Conservation (phyloP, 768 basidiomycete species). For the Boletus subcaerulescens region DNA sequence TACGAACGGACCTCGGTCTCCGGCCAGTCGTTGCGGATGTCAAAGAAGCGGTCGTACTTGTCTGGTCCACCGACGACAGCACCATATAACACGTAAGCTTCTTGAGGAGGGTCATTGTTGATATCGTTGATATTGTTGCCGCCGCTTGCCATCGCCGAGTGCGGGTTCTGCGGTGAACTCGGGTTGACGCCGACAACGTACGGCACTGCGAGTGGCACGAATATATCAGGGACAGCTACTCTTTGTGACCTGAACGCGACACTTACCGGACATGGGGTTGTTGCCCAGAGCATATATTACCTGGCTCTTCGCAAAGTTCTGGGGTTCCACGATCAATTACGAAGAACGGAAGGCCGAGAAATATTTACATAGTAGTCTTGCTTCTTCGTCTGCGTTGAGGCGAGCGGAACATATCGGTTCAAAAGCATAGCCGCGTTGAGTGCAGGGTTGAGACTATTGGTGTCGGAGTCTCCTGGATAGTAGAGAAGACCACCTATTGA, state of each 20-base stretch:
- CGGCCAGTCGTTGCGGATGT: conserved; percentile 87
- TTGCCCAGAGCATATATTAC: conserved; percentile 81
- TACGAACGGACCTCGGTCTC: conserved; percentile 65
- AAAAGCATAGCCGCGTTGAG: conserved; percentile 85
- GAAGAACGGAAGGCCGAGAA: neutral
- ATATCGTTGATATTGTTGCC: conserved; percentile 68
- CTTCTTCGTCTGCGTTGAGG: conserved; percentile 57
- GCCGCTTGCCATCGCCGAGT: conserved; percentile 86
- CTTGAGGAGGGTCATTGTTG: conserved; percentile 66
- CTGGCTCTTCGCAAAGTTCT: conserved; percentile 76
- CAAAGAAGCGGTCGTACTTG: conserved; percentile 69
- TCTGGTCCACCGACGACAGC: conserved; percentile 89
- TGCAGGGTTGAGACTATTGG: conserved; percentile 79
- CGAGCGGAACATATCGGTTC: conserved; percentile 70
- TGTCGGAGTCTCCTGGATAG: conserved; percentile 80
- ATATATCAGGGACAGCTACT: neutral
- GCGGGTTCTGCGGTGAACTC: conserved; percentile 87
- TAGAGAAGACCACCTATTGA: conserved; percentile 71
- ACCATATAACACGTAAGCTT: conserved; percentile 80
- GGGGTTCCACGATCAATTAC: conserved; percentile 6
- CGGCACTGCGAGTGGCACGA: conserved; percentile 3
- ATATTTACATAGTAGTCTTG: conserved; percentile 56
- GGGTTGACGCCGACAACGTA: conserved; percentile 90
- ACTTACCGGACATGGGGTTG: conserved; percentile 82
- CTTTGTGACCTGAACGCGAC: neutral